Evolutionary conservation across 495 filamentous ascomycete species (phyloP).

Genomic region (Emericellopsis terricola): DNA sequence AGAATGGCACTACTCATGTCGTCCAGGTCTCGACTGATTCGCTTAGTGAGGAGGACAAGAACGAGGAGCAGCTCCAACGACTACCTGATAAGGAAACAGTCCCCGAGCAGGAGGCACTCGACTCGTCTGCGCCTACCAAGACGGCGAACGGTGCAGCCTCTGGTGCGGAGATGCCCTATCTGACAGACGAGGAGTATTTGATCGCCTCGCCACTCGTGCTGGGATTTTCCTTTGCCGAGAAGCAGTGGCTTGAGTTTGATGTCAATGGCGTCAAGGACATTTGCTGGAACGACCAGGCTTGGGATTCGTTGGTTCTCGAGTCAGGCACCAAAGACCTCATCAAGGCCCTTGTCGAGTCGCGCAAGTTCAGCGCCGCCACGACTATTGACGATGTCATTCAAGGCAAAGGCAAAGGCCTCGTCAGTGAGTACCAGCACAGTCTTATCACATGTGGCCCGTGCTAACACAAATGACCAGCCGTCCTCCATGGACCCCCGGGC

Average conservation of each 20-base stretch:
- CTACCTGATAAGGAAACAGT: too few relatives aligned
- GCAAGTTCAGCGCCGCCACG: slow-evolving; percentile 57
- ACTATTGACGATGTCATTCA: slow-evolving; percentile 75
- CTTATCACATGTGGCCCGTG: too few relatives aligned
- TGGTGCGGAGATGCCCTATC: too few relatives aligned
- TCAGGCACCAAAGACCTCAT: slow-evolving; percentile 65
- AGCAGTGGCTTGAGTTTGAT: slow-evolving; percentile 81
- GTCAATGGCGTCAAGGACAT: slow-evolving; percentile 72
- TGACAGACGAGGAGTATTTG: too few relatives aligned
- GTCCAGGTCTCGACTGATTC: too few relatives aligned
- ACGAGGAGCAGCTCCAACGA: too few relatives aligned
- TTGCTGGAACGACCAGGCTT: slow-evolving; percentile 67
- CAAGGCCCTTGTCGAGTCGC: slow-evolving; percentile 53
- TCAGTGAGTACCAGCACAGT: slow-evolving; percentile 12
- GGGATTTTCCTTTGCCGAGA: slow-evolving; percentile 86
- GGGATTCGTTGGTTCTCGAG: slow-evolving; percentile 58
- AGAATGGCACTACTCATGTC: too few relatives aligned
- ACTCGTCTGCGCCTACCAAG: too few relatives aligned
- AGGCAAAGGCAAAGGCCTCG: slow-evolving; percentile 54
- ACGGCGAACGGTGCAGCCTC: too few relatives aligned
- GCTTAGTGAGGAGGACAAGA: too few relatives aligned
- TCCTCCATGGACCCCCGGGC: slow-evolving; percentile 81
- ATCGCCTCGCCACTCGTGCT: slow-evolving; percentile 80
- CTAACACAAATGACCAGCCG: slow-evolving; percentile 17
- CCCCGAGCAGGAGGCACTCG: too few relatives aligned